phyloP scores from a whole-genome alignment of 2,329 filamentous ascomycete species.

The Aspergillus ruber region DNA sequence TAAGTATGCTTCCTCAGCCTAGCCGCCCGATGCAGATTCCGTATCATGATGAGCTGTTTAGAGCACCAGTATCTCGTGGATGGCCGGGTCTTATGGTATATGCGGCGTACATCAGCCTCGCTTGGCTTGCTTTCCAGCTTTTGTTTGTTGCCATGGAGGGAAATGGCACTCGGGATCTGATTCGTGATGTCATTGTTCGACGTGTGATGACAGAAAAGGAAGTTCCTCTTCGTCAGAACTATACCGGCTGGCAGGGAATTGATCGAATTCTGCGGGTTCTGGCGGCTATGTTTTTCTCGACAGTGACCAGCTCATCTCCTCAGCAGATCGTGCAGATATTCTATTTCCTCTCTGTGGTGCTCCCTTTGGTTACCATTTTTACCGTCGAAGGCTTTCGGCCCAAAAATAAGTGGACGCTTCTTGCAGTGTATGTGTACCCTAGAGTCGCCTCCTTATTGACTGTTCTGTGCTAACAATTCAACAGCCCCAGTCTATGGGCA shows the following conservation, averaged over 20 bases:
- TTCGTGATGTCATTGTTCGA: constrained; percentile 1
- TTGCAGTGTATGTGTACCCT: neutral
- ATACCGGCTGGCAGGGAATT: constrained; percentile 5
- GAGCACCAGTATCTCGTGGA: constrained; percentile 3
- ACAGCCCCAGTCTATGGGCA: constrained; percentile 9
- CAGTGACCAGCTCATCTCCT: constrained; percentile 1
- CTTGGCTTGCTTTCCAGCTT: constrained; percentile 4
- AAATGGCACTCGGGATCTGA: constrained; percentile 6
- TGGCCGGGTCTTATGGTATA: neutral
- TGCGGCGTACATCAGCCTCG: constrained; percentile 1
- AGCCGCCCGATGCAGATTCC: constrained; percentile 1
- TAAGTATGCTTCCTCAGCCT: constrained; percentile 8
- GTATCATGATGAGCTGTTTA: constrained; percentile 8
- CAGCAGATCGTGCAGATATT: constrained; percentile 8
- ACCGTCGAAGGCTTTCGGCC: constrained; percentile 11
- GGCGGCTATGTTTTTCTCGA: constrained; percentile 7
- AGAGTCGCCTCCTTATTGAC: no score
- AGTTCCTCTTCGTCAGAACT: constrained; percentile 3
- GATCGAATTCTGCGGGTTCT: constrained; percentile 6
- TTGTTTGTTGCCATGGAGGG: constrained; percentile 4
- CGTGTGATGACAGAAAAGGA: constrained; percentile 1
- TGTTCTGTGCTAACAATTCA: neutral
- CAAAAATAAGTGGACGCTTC: constrained; percentile 9
- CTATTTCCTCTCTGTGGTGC: constrained; percentile 9
- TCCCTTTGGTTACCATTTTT: constrained; percentile 10